These are phyloP conservation scores for Lachancea lanzarotensis DNA, from an alignment of 805 yeast species.

Conservation along the genomic window DNA sequence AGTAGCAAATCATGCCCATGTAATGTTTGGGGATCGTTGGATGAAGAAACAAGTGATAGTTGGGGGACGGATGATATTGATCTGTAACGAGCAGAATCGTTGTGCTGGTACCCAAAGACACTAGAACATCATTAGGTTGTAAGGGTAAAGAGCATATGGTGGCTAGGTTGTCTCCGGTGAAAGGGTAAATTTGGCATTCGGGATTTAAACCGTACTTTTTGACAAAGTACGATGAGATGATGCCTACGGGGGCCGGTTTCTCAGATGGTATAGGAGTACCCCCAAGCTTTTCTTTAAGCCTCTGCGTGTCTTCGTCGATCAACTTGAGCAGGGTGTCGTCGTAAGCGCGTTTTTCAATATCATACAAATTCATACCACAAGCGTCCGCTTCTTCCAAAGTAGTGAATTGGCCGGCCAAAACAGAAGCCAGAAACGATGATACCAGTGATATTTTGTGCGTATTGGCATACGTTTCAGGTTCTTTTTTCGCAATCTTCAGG, in stretches of 20 bases:
- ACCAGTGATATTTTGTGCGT: constrained; percentile 67
- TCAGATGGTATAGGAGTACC: constrained; percentile 37
- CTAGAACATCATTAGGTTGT: constrained; percentile 63
- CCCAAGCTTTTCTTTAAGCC: constrained; percentile 38
- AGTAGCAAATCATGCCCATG: constrained; percentile 95
- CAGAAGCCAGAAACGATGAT: constrained; percentile 68
- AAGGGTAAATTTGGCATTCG: constrained; percentile 58
- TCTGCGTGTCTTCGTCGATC: constrained; percentile 24
- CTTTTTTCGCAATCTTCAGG: constrained; percentile 52
- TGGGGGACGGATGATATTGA: constrained; percentile 67
- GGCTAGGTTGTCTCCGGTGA: constrained; percentile 89
- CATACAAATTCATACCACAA: constrained; percentile 89
- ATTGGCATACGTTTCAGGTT: constrained; percentile 45
- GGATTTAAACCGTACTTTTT: constrained; percentile 55
- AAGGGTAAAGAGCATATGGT: constrained; percentile 80
- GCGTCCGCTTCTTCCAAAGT: constrained; percentile 78
- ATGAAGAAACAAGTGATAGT: constrained; percentile 79
- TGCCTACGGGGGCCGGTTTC: constrained; percentile 38
- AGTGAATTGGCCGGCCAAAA: constrained; percentile 58
- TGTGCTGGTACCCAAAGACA: constrained; percentile 89
- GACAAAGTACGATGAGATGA: constrained; percentile 53
- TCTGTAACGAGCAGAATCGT: constrained; percentile 79
- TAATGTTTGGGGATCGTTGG: constrained; percentile 70
- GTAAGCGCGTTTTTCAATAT: constrained; percentile 51
- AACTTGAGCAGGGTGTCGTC: constrained; percentile 48